Conservation (phyloP, 352 stramenopile species). For the Phytophthora pinifolia region DNA sequence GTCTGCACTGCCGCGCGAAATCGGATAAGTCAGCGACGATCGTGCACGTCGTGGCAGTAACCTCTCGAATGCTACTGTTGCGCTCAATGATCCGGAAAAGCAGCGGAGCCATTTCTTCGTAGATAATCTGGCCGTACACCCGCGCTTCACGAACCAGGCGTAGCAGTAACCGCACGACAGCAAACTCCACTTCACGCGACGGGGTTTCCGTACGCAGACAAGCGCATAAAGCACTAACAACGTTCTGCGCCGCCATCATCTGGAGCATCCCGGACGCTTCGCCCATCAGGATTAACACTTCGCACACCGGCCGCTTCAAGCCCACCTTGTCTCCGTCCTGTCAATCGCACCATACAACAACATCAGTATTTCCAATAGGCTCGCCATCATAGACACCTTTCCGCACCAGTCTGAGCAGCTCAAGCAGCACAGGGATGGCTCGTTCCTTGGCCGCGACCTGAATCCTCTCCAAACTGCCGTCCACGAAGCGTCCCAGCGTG, state of each 20-base stretch:
- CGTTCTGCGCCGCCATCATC: slow-evolving; percentile 45
- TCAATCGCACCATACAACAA: slow-evolving; percentile 1
- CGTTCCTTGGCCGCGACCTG: slow-evolving; percentile 32
- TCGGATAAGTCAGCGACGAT: slow-evolving; percentile 75
- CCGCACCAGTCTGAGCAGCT: slow-evolving; percentile 33
- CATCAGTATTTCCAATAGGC: not conserved
- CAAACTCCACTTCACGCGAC: slow-evolving; percentile 32
- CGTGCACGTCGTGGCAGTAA: slow-evolving; percentile 43
- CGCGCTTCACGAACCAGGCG: slow-evolving; percentile 36
- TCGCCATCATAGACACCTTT: not conserved
- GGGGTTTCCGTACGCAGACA: slow-evolving; percentile 34
- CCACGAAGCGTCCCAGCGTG: slow-evolving; percentile 39
- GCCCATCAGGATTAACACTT: slow-evolving; percentile 41
- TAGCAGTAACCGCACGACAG: slow-evolving; percentile 37
- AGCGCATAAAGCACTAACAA: slow-evolving; percentile 32
- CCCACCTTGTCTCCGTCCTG: slow-evolving; percentile 29
- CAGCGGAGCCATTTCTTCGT: slow-evolving; percentile 47
- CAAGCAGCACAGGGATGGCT: slow-evolving; percentile 35
- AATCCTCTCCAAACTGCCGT: slow-evolving; percentile 32
- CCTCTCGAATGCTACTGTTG: slow-evolving; percentile 52
- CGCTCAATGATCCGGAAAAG: slow-evolving; percentile 63
- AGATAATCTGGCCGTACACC: slow-evolving; percentile 58
- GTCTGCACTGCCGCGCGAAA: slow-evolving; percentile 53
- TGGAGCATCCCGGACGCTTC: slow-evolving; percentile 39
- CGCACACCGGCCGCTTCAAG: slow-evolving; percentile 42